phyloP scores from a whole-genome alignment of 2,329 filamentous ascomycete species.

The Mycocentrospora acerina region DNA sequence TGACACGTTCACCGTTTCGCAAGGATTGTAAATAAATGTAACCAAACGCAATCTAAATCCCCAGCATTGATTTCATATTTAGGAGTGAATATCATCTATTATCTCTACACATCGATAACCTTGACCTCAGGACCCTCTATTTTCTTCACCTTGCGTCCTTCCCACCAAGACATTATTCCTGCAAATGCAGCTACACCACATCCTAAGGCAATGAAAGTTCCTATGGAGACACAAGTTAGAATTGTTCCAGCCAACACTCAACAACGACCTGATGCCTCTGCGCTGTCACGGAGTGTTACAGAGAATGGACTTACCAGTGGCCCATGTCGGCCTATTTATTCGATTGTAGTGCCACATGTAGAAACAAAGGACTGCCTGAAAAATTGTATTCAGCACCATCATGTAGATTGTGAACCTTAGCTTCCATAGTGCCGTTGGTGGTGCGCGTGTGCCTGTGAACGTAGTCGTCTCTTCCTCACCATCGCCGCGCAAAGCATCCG shows the following conservation, averaged over 20 bases:
- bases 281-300: no score
- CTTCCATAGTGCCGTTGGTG: slow-evolving; percentile 70
- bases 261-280: no score
- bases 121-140: slow-evolving; percentile 27
- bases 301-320: no score
- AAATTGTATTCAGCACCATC: slow-evolving; percentile 75
- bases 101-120: no score
- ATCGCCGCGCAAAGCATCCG: slow-evolving; percentile 21
- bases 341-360: slow-evolving; percentile 84
- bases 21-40: no score
- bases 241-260: no score
- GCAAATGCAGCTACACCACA: slow-evolving; percentile 68
- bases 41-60: no score
- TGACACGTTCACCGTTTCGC: no score
- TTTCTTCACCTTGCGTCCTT: slow-evolving; percentile 57
- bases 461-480: slow-evolving; percentile 44
- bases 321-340: slow-evolving; percentile 74
- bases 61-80: no score
- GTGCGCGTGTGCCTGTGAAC: slow-evolving; percentile 71
- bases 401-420: slow-evolving; percentile 78
- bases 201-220: slow-evolving; percentile 72
- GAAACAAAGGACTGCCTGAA: slow-evolving; percentile 71
- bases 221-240: no score
- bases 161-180: slow-evolving; percentile 69
- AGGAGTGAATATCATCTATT: no score